Percentiles rank a stretch among this genome's conserved stretches.
Evolutionary conservation across 2,329 filamentous ascomycete genomes (phyloP).

Genomic region (Fusarium dimerum): DNA sequence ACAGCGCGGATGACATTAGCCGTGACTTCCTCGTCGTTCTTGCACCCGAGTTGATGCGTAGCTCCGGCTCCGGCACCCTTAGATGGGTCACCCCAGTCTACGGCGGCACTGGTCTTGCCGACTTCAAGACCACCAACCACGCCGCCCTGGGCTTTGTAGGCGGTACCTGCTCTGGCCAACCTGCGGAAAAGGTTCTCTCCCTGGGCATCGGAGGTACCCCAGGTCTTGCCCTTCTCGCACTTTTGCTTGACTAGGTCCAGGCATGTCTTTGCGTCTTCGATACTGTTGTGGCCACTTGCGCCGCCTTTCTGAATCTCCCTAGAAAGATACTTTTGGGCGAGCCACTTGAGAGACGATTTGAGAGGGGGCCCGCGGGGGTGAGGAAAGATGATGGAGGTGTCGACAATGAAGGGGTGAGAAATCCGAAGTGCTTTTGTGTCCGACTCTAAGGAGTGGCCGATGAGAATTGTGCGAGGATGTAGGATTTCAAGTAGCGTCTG

Average conservation of each 20-base stretch:
- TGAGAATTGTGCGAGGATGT: conserved; percentile 69
- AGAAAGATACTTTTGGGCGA: conserved; percentile 80
- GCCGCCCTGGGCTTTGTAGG: conserved; percentile 63
- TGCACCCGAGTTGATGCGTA: conserved; percentile 57
- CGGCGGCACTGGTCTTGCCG: conserved; percentile 69
- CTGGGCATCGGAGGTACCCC: conserved; percentile 77
- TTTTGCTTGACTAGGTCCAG: conserved; percentile 94
- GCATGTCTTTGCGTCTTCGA: conserved; percentile 89
- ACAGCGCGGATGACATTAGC: conserved; percentile 58
- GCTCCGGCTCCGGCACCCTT: conserved; percentile 59
- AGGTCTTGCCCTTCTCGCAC: conserved; percentile 86
- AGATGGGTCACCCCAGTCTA: conserved; percentile 85
- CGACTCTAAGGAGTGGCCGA: conserved; percentile 81
- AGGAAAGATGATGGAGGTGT: conserved; percentile 87
- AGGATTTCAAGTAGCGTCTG: conserved; percentile 71
- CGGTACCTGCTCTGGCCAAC: conserved; percentile 63
- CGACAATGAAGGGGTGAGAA: conserved; percentile 89
- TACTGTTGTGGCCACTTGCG: conserved; percentile 77
- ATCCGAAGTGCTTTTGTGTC: conserved; percentile 83
- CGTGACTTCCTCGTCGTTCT: conserved; percentile 59
- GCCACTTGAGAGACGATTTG: conserved; percentile 88
- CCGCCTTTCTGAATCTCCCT: conserved; percentile 87
- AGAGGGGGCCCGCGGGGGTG: conserved; percentile 87
- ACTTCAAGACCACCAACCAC: conserved; percentile 53
- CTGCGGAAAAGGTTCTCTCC: conserved; percentile 90